These are phyloP conservation scores for Austroboletus eburneus DNA, from an alignment of 768 basidiomycete genomes.

Conservation along the genomic window DNA sequence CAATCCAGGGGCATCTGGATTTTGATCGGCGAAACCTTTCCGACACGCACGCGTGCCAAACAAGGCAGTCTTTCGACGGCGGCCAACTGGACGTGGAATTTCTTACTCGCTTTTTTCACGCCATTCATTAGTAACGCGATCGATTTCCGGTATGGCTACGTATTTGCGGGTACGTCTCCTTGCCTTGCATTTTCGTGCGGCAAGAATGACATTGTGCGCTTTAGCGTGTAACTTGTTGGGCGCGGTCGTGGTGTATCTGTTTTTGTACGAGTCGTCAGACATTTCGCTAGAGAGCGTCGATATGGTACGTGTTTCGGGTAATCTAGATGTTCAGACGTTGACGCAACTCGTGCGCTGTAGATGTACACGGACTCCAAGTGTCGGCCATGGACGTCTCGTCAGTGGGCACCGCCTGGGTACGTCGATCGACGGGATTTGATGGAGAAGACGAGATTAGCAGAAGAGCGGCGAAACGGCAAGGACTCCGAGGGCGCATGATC, in stretches of 20 bases:
- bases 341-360: slow-evolving; percentile 25
- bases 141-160: slow-evolving; percentile 59
- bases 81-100: slow-evolving; percentile 68
- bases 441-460: slow-evolving; percentile 40
- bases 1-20: slow-evolving; percentile 61
- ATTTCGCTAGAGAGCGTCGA: slow-evolving; percentile 66
- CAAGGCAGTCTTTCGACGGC: slow-evolving; percentile 66
- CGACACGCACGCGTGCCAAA: slow-evolving; percentile 66
- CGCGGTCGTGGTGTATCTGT: slow-evolving; percentile 60
- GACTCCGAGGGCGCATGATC: not conserved
- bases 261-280: slow-evolving; percentile 71
- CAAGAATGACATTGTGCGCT: too few relatives aligned
- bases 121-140: slow-evolving; percentile 62
- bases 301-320: slow-evolving; percentile 36
- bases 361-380: slow-evolving; percentile 64
- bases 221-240: slow-evolving; percentile 57
- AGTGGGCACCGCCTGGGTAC: slow-evolving; percentile 61
- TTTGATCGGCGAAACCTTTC: slow-evolving; percentile 73
- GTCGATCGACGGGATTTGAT: slow-evolving; percentile 41
- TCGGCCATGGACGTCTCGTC: slow-evolving; percentile 61
- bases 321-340: too few relatives aligned
- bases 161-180: slow-evolving; percentile 52
- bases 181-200: not conserved
- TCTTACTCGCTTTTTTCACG: slow-evolving; percentile 75
- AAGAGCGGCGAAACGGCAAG: slow-evolving; percentile 9